These are phyloP conservation scores for Cercospora zeina DNA, from an alignment of 2,329 filamentous ascomycete genomes.

Conservation along the genomic window DNA sequence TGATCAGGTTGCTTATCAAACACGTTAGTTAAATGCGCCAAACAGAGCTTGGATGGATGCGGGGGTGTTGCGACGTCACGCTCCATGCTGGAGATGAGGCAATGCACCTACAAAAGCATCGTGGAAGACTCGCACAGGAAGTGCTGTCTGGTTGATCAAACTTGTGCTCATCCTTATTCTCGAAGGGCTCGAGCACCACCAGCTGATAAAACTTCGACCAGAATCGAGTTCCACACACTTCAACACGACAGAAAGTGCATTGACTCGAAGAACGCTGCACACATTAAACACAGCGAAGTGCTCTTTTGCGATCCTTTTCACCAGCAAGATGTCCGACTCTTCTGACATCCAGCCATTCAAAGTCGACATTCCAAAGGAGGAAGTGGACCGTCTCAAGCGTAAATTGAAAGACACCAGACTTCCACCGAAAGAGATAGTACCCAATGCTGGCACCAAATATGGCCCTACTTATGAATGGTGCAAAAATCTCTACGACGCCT, in stretches of 20 bases:
- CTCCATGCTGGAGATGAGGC: slow-evolving; percentile 7
- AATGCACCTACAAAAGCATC: background rate
- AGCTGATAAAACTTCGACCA: background rate
- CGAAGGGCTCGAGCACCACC: background rate
- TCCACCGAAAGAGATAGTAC: slow-evolving; percentile 42
- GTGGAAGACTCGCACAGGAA: background rate
- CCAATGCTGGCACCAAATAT: slow-evolving; percentile 43
- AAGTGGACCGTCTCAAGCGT: slow-evolving; percentile 43
- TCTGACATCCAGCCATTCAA: slow-evolving; percentile 39
- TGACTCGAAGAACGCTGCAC: background rate
- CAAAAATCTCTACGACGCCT: slow-evolving; percentile 41
- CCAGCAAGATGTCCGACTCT: slow-evolving; percentile 9
- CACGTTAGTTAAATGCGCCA: too few species aligned
- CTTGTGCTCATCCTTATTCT: background rate
- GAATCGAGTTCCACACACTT: background rate
- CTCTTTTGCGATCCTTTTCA: background rate
- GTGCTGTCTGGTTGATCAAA: background rate
- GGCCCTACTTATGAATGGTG: slow-evolving; percentile 41
- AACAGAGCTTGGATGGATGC: background rate
- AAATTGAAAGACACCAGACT: slow-evolving; percentile 43
- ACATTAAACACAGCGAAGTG: background rate
- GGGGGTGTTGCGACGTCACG: slow-evolving; percentile 11
- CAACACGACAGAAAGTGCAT: background rate
- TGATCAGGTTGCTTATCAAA: too few species aligned
- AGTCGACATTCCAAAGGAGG: slow-evolving; percentile 40